Base-by-base conservation (phyloP, 768 basidiomycete genomes). In the Tricholoma sp. region DNA sequence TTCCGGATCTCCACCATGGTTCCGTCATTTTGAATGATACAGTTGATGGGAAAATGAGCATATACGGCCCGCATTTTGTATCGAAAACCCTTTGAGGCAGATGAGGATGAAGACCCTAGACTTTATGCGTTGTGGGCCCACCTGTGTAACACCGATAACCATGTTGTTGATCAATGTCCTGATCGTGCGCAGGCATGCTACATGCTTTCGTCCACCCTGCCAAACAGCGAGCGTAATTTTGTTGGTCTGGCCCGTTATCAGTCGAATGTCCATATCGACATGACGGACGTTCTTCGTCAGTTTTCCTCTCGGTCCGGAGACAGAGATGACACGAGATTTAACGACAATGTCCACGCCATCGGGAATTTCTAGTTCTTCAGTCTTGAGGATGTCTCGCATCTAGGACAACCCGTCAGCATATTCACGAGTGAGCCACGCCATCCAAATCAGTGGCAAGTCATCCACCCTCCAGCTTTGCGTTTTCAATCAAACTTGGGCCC, bases 51-150 rank as follows among this genome's bases (percentile, higher is more conserved):
- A 81, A 99, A 99, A 80, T 99, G 97, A 65, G 97, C 97, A 70
- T 98, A 99, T 52, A 99, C 97, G 28, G 94, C 83, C 65, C 95
- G 92, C 96, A 99, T 98, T 88, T 98, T 99, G 85, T 99, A 99
- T 66, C 86, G 85, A 86, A 98, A 99, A 60, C 97, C 97, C 95
- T 95, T 63, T n/a, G 42, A 53, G 44, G 33, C 47, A 37, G 52
- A 45, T 56, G 48, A 56, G 37, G 45, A 12, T 13, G n/a, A 18
- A 31, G 6, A 41, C 13, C 33, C 34, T 3, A 48, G 8, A 34
- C 15, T 7, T 28, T 15, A 33, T 52, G 17, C 29, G 28, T 44
- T 6, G 32, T 11, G 20, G 6, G 66, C 75, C 57, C 58, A 88
- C 94, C 85, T 95, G 93, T 51, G 94, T 98, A 60, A 99, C 97